Evolutionary conservation across 2,329 filamentous ascomycete genomes (phyloP).

Genomic region (Epichloe uncinata): DNA sequence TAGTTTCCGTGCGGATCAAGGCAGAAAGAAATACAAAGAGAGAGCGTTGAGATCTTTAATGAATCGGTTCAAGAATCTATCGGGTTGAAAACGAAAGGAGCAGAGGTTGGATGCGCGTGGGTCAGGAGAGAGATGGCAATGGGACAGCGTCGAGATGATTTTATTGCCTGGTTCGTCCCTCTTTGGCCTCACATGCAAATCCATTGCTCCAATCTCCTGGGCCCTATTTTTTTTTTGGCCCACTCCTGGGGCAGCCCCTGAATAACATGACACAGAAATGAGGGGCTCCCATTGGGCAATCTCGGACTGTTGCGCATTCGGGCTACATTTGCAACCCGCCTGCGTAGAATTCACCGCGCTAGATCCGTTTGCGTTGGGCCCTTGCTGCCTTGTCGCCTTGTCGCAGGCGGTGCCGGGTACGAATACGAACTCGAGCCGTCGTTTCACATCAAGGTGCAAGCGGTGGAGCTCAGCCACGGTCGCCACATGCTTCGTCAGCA

Average conservation of each 20-base stretch:
- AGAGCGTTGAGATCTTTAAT: neutral
- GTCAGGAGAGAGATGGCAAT: neutral
- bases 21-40: slow-evolving; percentile 5
- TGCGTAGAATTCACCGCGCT: neutral
- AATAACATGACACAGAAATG: neutral
- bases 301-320: too few species aligned
- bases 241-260: slow-evolving; percentile 4
- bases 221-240: slow-evolving; percentile 4
- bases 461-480: neutral
- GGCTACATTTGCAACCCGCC: neutral
- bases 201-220: slow-evolving; percentile 1
- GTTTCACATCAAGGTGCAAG: neutral
- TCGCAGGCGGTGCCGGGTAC: slow-evolving; percentile 1
- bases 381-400: too few species aligned
- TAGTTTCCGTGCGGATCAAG: neutral
- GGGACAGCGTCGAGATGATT: slow-evolving; percentile 1
- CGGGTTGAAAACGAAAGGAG: slow-evolving; percentile 2
- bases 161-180: slow-evolving; percentile 1
- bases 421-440: slow-evolving; percentile 9
- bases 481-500: slow-evolving; percentile 3
- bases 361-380: too few species aligned
- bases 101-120: neutral
- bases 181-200: slow-evolving; percentile 1
- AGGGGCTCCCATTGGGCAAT: slow-evolving; percentile 5
- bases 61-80: too few species aligned